phyloP scores from a whole-genome alignment of 2,329 filamentous ascomycete species.

The Graphilbum sp. region DNA sequence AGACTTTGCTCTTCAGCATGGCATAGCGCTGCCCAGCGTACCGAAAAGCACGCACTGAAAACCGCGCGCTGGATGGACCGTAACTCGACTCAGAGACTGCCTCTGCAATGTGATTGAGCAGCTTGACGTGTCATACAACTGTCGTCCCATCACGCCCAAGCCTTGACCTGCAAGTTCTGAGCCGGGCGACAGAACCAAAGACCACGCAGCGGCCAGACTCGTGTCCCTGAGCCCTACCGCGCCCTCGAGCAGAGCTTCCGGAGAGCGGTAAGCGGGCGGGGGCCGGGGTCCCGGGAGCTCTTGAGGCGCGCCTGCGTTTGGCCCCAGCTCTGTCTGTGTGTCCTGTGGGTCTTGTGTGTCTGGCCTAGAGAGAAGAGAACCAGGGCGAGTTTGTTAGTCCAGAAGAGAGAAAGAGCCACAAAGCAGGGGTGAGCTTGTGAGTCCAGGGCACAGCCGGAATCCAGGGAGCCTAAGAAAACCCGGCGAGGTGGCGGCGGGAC shows the following conservation, averaged over 20 bases:
- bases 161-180: too few relatives aligned
- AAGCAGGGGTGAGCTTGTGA: too few relatives aligned
- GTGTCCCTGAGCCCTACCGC: not conserved
- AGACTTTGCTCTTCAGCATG: too few relatives aligned
- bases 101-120: too few relatives aligned
- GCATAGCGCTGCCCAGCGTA: too few relatives aligned
- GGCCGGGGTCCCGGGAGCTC: not conserved
- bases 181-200: not conserved
- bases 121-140: too few relatives aligned
- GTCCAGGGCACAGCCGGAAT: not conserved
- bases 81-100: too few relatives aligned
- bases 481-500: constrained; percentile 1
- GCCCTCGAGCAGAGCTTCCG: not conserved
- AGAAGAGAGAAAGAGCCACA: too few relatives aligned
- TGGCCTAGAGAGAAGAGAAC: constrained; percentile 4
- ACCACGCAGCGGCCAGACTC: not conserved
- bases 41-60: too few relatives aligned
- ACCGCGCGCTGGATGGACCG: too few relatives aligned
- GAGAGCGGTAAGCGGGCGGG: not conserved
- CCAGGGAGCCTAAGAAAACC: not conserved
- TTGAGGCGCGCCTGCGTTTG: not conserved
- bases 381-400: not conserved
- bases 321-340: too few relatives aligned
- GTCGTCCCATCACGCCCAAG: too few relatives aligned
- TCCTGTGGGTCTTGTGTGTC: constrained; percentile 5